These are phyloP conservation scores for Xylaria castorea DNA, from an alignment of 495 filamentous ascomycete genomes.

Conservation along the genomic window DNA sequence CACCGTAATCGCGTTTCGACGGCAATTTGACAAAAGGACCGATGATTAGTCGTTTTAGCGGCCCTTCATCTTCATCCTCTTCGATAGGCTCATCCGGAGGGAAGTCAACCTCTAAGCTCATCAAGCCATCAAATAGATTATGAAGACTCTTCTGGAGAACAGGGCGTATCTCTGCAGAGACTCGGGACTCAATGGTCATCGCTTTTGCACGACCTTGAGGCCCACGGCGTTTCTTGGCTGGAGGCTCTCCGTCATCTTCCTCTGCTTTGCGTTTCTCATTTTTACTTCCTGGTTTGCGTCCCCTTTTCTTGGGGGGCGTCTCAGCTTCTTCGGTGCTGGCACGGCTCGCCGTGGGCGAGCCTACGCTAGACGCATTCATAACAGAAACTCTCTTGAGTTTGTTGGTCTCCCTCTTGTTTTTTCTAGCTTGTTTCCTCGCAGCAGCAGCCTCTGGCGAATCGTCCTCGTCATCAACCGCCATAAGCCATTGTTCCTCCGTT, in stretches of 20 bases:
- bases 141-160: conserved; percentile 77
- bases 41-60: conserved; percentile 75
- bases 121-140: conserved; percentile 76
- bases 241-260: conserved; percentile 75
- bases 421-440: conserved; percentile 83
- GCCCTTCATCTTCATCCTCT: conserved; percentile 56
- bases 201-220: conserved; percentile 71
- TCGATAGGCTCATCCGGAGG: conserved; percentile 61
- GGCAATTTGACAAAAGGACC: conserved; percentile 93
- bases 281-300: conserved; percentile 75
- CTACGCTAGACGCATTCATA: conserved; percentile 60
- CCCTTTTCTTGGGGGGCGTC: conserved; percentile 70
- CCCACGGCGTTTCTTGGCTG: conserved; percentile 77
- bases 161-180: conserved; percentile 58
- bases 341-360: conserved; percentile 75
- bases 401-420: conserved; percentile 77
- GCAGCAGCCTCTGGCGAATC: conserved; percentile 93
- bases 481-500: conserved; percentile 95
- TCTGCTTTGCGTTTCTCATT: conserved; percentile 88
- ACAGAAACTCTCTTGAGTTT: conserved; percentile 66
- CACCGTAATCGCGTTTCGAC: conserved; percentile 82
- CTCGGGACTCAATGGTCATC: conserved; percentile 43
- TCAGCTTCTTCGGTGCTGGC: conserved; percentile 77
- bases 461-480: conserved; percentile 94
- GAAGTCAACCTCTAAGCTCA: conserved; percentile 75